These are phyloP conservation scores for Dactylellina parvicollis DNA, from an alignment of 2,329 filamentous ascomycete genomes.

Conservation along the genomic window DNA sequence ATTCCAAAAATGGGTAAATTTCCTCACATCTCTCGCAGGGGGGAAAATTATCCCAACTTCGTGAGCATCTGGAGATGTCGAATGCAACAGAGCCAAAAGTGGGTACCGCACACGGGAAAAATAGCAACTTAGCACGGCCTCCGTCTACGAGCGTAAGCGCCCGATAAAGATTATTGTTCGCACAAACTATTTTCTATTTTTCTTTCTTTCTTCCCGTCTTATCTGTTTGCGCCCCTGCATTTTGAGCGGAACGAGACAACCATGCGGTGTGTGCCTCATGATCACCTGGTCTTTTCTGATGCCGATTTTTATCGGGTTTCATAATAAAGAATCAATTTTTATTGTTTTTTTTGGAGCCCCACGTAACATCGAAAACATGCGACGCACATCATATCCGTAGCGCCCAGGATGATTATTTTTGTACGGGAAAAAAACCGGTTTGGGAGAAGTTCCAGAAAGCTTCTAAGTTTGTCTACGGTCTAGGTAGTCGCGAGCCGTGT, in stretches of 20 bases:
- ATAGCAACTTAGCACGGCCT: slow-evolving; percentile 42
- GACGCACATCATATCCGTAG: slow-evolving; percentile 16
- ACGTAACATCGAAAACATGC: slow-evolving; percentile 14
- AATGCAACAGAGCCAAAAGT: slow-evolving; percentile 4
- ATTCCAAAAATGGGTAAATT: slow-evolving; percentile 49
- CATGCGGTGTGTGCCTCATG: slow-evolving; percentile 51
- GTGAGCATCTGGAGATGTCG: slow-evolving; percentile 7
- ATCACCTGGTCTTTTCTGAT: slow-evolving; percentile 23
- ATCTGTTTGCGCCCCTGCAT: slow-evolving; percentile 37
- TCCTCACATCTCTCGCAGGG: slow-evolving; percentile 1
- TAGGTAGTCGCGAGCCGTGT: slow-evolving; percentile 17
- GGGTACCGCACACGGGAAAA: not conserved
- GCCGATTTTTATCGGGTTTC: slow-evolving; percentile 23
- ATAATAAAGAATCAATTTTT: no score
- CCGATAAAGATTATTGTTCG: slow-evolving; percentile 31
- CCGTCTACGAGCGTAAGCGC: slow-evolving; percentile 46
- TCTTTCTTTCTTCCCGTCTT: not conserved
- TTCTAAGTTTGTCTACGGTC: slow-evolving; percentile 36
- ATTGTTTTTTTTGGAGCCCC: slow-evolving; percentile 14
- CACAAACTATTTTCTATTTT: slow-evolving; percentile 25
- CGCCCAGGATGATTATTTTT: slow-evolving; percentile 43
- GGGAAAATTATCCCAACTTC: not conserved
- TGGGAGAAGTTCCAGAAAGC: slow-evolving; percentile 36
- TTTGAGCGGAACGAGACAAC: slow-evolving; percentile 24
- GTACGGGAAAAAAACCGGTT: slow-evolving; percentile 9